Evolutionary conservation across 805 yeast genomes (phyloP).

Genomic region (Saccharomycodes ludwigii): DNA sequence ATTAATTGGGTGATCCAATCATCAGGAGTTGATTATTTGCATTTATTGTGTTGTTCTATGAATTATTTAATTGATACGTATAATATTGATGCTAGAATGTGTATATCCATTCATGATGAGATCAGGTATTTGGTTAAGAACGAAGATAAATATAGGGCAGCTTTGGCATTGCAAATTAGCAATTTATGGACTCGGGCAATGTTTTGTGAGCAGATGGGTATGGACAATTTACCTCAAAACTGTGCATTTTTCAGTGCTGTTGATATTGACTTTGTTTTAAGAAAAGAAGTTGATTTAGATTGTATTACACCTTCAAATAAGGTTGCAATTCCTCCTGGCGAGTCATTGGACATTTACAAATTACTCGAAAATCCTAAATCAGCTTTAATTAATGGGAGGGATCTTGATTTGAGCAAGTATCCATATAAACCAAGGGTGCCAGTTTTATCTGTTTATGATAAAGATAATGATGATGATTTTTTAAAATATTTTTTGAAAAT

Average conservation of each 20-base stretch:
- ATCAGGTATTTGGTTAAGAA: conserved; percentile 68
- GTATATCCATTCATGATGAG: conserved; percentile 92
- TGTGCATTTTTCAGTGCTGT: conserved; percentile 94
- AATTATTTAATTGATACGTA: conserved; percentile 60
- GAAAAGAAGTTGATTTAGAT: conserved; percentile 88
- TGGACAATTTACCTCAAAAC: conserved; percentile 80
- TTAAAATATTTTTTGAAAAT: conserved; percentile 16
- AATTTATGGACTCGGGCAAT: conserved; percentile 95
- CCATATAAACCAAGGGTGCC: conserved; percentile 18
- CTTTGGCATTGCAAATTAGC: conserved; percentile 74
- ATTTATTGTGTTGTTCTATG: conserved; percentile 76
- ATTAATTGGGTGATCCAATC: conserved; percentile 98
- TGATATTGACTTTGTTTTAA: conserved; percentile 74
- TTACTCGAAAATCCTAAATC: conserved; percentile 32
- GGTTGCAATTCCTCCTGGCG: conserved; percentile 62
- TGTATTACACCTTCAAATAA: conserved; percentile 88
- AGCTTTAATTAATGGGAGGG: conserved; percentile 8
- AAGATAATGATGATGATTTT: conserved; percentile 15
- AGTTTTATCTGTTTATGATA: conserved; percentile 21
- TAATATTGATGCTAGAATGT: conserved; percentile 59
- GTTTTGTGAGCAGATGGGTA: conserved; percentile 87
- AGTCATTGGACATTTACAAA: conserved; percentile 47
- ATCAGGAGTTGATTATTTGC: conserved; percentile 94
- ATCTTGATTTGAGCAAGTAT: conserved; percentile 13
- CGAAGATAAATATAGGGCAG: conserved; percentile 63